phyloP scores from a whole-genome alignment of 1,284 basidiomycete species.

The Tylopilus orsonianus region DNA sequence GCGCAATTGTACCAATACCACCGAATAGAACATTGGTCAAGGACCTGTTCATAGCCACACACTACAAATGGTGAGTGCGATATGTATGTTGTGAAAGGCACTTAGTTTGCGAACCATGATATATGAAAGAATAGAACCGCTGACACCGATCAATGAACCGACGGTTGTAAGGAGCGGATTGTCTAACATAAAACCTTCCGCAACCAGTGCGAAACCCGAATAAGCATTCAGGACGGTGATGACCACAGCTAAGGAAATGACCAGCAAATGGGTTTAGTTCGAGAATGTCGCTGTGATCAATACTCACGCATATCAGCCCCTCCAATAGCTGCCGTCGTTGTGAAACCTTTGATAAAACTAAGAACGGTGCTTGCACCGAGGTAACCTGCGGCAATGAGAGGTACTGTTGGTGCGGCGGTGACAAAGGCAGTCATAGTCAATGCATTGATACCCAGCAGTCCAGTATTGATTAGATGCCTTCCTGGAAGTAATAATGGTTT shows the following conservation, averaged over 20 bases:
- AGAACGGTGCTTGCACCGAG: conserved; percentile 69
- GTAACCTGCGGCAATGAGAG: conserved; percentile 73
- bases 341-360: conserved; percentile 81
- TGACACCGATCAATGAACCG: conserved; percentile 81
- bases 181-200: conserved; percentile 87
- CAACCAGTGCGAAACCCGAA: conserved; percentile 90
- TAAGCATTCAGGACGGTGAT: conserved; percentile 88
- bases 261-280: not conserved
- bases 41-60: conserved; percentile 86
- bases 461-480: conserved; percentile 71
- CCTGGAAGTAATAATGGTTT: conserved; percentile 70
- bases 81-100: conserved; percentile 5
- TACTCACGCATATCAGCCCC: conserved; percentile 88
- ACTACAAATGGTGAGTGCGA: conserved; percentile 45
- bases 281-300: not conserved
- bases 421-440: conserved; percentile 76
- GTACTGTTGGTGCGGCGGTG: conserved; percentile 64
- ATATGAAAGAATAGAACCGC: conserved; percentile 85
- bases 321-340: conserved; percentile 82
- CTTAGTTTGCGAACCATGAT: conserved; percentile 66
- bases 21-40: conserved; percentile 79
- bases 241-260: conserved; percentile 60
- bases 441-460: conserved; percentile 67
- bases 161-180: conserved; percentile 80
- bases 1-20: conserved; percentile 62